Base-by-base conservation (phyloP, 2,329 filamentous ascomycete species). In the Aspergillus sp. region DNA sequence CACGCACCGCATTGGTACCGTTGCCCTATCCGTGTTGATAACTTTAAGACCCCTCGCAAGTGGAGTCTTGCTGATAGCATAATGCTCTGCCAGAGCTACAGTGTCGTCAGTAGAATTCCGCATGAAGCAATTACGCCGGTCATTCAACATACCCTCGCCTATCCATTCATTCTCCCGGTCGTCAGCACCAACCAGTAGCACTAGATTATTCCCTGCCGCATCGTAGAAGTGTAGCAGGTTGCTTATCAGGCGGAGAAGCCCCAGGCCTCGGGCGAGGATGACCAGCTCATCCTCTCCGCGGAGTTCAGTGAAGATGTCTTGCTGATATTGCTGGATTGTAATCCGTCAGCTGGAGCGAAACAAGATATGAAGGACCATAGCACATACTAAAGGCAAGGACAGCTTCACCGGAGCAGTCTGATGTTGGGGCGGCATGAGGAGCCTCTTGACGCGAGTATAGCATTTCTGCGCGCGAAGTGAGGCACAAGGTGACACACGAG, bases 171-270 rank as follows among this genome's bases (percentile, higher is more conserved):
- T 97, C 74, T 99, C 95, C 62, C 91, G 88, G 38, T 97, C 93
- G 63, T 95, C 91, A 41, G 95, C 93, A 9, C 93, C 93, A 47
- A 98, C 88, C 22, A 99, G 80, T 49, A 99, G 83, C 53, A 99
- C 89, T 58, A 99, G 82, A 73, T 96, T 98, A 79, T 95, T 96
- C 15, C 95, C 95, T 3, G 92, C 92, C 1, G 93, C 93, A 84
- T 99, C 95, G 79, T 97, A 97, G 22, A 93, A 93, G 78, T 99
- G 95, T 30, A 99, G 87, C 45, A 99, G 86, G 75, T 98, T 99
- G n/a, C 92, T 96, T 72, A 97, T 86, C 60, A 99, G 87, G 68
- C 93, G 92, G 76, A 97, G 87, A 50, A 98, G 88, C 69, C 95
- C 95, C 52, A 99, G 89, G 69, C 95, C 95, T 57, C 92, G 91